A percentile compares a stretch with the other conserved stretches of the same genome.
phyloP scores from a whole-genome alignment of 352 stramenopile genomes.

The Globisporangium camurandrum region DNA sequence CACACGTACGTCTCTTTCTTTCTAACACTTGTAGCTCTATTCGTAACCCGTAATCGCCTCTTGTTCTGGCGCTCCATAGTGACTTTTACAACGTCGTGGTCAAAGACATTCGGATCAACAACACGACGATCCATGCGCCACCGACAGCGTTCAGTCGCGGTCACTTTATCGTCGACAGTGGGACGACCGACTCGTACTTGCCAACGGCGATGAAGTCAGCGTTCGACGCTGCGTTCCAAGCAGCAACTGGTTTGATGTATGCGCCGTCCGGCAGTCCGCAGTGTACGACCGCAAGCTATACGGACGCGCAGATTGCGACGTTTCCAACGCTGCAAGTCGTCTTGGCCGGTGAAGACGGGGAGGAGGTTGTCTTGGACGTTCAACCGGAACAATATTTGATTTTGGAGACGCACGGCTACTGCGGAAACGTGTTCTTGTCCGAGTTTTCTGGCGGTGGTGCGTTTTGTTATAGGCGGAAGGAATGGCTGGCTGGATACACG shows the following conservation, averaged over 20 bases:
- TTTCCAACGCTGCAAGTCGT: slow-evolving; percentile 67
- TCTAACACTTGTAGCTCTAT: neutral
- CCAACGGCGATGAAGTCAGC: slow-evolving; percentile 36
- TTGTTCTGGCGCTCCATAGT: slow-evolving; percentile 2
- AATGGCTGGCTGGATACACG: neutral
- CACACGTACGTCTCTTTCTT: slow-evolving; percentile 14
- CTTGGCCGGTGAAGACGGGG: slow-evolving; percentile 47
- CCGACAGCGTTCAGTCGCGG: slow-evolving; percentile 18
- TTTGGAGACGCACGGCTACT: slow-evolving; percentile 42
- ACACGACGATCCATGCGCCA: slow-evolving; percentile 39
- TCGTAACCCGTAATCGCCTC: neutral
- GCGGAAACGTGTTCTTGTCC: slow-evolving; percentile 56
- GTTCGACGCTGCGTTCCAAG: slow-evolving; percentile 54
- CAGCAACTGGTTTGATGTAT: slow-evolving; percentile 40
- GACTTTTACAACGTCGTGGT: slow-evolving; percentile 70
- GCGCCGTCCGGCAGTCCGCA: slow-evolving; percentile 27
- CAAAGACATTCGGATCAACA: slow-evolving; percentile 55
- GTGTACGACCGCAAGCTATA: slow-evolving; percentile 39
- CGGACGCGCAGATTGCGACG: slow-evolving; percentile 31
- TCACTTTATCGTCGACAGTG: slow-evolving; percentile 80
- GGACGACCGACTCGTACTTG: slow-evolving; percentile 80
- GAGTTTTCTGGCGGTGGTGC: slow-evolving; percentile 50
- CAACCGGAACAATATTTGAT: slow-evolving; percentile 63
- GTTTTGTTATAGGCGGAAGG: neutral
- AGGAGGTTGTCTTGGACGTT: slow-evolving; percentile 47